Evolutionary conservation across 1,139 yeast genomes (phyloP).

Genomic region (Blastobotrys apis): DNA sequence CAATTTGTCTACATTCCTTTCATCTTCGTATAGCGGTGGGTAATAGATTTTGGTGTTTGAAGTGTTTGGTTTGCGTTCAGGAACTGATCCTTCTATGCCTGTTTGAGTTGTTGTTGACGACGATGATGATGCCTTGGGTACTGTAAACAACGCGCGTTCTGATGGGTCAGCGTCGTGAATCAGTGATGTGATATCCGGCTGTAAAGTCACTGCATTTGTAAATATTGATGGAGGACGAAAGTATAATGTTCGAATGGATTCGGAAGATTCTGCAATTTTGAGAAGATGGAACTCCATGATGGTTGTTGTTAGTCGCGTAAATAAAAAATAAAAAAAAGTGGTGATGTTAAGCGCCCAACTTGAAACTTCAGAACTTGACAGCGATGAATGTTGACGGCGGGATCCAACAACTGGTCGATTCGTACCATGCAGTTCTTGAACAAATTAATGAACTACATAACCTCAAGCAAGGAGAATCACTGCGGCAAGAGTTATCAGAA

Average conservation of each 20-base stretch:
- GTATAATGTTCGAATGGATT: conserved; percentile 37
- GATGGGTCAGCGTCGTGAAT: conserved; percentile 56
- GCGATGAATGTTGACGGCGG: conserved; percentile 7
- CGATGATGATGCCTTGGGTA: conserved; percentile 8
- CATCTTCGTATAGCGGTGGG: conserved; percentile 19
- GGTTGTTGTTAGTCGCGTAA: background rate
- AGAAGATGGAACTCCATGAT: conserved; percentile 28
- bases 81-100: no score
- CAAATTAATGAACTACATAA: conserved; percentile 23
- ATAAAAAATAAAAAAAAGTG: no score
- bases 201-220: conserved; percentile 55
- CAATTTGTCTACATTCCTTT: conserved; percentile 33
- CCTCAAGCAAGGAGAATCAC: conserved; percentile 18
- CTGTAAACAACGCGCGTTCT: conserved; percentile 48
- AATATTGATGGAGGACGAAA: conserved; percentile 57
- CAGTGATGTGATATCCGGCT: conserved; percentile 55
- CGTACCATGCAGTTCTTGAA: conserved; percentile 23
- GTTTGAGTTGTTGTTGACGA: conserved; percentile 3
- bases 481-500: conserved; percentile 30
- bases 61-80: conserved; percentile 17
- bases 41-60: background rate
- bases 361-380: background rate
- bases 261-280: conserved; percentile 27
- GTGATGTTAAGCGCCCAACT: background rate
- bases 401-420: conserved; percentile 15